Evolutionary conservation across 2,329 filamentous ascomycete genomes (phyloP).

Genomic region (Exserohilum rostratum): DNA sequence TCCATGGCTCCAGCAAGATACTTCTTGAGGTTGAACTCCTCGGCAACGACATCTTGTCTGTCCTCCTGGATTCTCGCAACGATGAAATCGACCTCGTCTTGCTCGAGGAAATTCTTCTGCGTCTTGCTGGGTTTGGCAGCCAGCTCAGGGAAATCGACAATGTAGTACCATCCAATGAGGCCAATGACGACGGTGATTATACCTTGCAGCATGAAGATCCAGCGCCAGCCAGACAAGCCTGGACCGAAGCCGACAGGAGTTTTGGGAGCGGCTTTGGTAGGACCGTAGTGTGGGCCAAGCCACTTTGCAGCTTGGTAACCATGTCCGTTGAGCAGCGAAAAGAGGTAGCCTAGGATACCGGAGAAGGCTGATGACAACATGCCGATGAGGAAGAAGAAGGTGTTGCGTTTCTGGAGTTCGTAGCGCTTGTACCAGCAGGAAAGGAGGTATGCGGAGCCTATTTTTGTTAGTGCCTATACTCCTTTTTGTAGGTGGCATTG

Average conservation of each 20-base stretch:
- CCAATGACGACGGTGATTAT: conserved; percentile 29
- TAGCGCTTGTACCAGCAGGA: conserved; percentile 66
- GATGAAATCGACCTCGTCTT: conserved; percentile 36
- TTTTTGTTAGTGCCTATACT: conserved; percentile 2
- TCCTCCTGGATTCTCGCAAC: conserved; percentile 37
- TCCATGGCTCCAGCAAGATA: conserved; percentile 26
- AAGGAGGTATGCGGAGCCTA: conserved; percentile 55
- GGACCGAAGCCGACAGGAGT: conserved; percentile 31
- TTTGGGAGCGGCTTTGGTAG: conserved; percentile 28
- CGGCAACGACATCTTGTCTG: conserved; percentile 34
- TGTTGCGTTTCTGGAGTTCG: conserved; percentile 61
- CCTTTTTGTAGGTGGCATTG: neutral
- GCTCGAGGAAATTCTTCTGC: conserved; percentile 33
- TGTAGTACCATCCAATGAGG: conserved; percentile 29
- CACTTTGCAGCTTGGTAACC: conserved; percentile 35
- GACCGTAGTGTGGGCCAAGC: conserved; percentile 41
- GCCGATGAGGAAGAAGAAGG: conserved; percentile 58
- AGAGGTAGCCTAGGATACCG: conserved; percentile 35
- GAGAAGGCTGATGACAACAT: conserved; percentile 34
- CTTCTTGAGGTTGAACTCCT: conserved; percentile 32
- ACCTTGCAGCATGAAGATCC: conserved; percentile 35
- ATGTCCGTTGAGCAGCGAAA: conserved; percentile 58
- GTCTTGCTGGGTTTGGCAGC: conserved; percentile 25
- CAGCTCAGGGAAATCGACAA: conserved; percentile 37
- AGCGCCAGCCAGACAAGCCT: conserved; percentile 43